Percentiles rank a stretch among this genome's conserved stretches.
These are phyloP conservation scores for Allomyces macrogynus DNA, from an alignment of 192 early-diverging fungal genomes.

Conservation along the genomic window DNA sequence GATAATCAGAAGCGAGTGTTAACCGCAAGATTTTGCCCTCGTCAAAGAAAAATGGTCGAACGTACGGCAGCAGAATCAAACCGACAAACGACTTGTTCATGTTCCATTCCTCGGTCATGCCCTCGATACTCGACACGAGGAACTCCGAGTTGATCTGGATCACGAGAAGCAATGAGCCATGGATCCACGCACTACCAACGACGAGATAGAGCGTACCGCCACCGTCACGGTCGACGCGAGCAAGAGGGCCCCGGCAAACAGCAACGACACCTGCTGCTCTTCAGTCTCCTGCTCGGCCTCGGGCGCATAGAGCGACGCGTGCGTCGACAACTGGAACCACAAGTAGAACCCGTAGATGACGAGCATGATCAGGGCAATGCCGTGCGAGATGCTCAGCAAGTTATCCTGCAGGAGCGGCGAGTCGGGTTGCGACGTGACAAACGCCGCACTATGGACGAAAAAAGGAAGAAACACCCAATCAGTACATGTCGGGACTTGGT, in stretches of 20 bases:
- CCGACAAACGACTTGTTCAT: constrained; percentile 74
- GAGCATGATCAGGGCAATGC: constrained; percentile 45
- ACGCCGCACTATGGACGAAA: too few species aligned
- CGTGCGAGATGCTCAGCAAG: constrained; percentile 38
- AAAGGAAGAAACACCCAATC: too few species aligned
- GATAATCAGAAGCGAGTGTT: too few species aligned
- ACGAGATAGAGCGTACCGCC: constrained; percentile 58
- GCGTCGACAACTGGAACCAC: constrained; percentile 73
- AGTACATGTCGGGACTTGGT: too few species aligned
- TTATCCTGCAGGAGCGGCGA: constrained; percentile 6
- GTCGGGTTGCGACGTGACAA: too few species aligned
- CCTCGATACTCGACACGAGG: constrained; percentile 27
- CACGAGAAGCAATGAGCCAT: constrained; percentile 22
- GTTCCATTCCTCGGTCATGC: constrained; percentile 38
- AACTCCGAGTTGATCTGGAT: not conserved
- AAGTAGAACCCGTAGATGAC: constrained; percentile 46
- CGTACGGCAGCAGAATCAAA: constrained; percentile 74
- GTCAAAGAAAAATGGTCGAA: constrained; percentile 4
- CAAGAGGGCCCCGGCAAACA: constrained; percentile 37
- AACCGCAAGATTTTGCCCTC: too few species aligned
- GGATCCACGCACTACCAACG: too few species aligned
- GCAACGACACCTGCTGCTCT: constrained; percentile 32
- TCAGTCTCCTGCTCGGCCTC: constrained; percentile 18
- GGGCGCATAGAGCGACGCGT: constrained; percentile 24
- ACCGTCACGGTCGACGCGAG: constrained; percentile 41